Evolutionary conservation across 2,329 filamentous ascomycete genomes (phyloP), one percentile per base, ranked within the genome.

Genomic region (Aspergillus sojae): DNA sequence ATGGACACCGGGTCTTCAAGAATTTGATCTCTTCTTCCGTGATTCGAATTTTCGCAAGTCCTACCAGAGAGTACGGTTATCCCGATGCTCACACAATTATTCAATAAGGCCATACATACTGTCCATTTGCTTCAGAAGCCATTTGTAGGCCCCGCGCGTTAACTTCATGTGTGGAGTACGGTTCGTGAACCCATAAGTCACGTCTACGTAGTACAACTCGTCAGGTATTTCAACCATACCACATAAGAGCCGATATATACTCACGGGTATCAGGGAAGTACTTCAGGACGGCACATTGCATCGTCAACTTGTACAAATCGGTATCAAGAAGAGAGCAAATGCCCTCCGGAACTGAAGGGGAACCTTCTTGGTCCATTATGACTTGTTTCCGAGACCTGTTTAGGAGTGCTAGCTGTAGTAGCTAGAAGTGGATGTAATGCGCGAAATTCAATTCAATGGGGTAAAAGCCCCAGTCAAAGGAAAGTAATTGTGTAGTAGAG

Each of bases 231-330:
- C n/a, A 55, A 1, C 28, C n/a, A 30, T n/a, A 12, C 14, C 26
- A 36, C 36, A 2, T 28, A 11, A 28, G 26, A 26, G 2, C 23
- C n/a, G 1, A 16, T 0, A 19, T 28, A 19, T 48, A 75, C 80
- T 74, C 69, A 83, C 82, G 69, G 62, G 83, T 82, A 63, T 94
- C 85, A 39, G 90, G 90, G 78, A 96, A 98, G 82, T 94, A 96
- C 79, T 96, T 96, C 70, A 96, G 86, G 68, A 98, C 90, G 65
- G 93, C 93, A 76, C 92, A 97, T 89, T 99, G 95, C 95, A 99
- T 99, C 23, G 95, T 99, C 79, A 99, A 81, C 80, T 99, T 99
- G 86, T 97, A 99, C 65, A 99, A 79, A 77, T 91, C 88, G 19
- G 91, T 94, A 74, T 95, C 92, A 60, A 95, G 84, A 74, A 95